Percentiles rank a stretch among this genome's conserved stretches.
Conservation (phyloP, 768 basidiomycete genomes). For the Lentinula boryana region DNA sequence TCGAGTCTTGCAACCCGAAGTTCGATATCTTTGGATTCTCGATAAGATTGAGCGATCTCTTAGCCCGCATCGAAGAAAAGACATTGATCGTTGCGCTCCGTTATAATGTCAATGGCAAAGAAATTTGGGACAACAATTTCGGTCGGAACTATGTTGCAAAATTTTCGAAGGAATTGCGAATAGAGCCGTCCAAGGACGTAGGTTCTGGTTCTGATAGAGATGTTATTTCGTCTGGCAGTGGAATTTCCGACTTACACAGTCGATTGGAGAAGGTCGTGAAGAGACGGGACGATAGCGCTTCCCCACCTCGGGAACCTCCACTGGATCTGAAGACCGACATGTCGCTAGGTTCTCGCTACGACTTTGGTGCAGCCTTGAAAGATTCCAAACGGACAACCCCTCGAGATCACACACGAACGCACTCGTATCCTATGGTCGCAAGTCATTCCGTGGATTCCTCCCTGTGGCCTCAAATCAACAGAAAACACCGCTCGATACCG, state of each 20-base stretch:
- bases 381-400: constrained; percentile 21
- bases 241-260: constrained; percentile 56
- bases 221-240: constrained; percentile 29
- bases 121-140: constrained; percentile 91
- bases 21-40: constrained; percentile 75
- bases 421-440: constrained; percentile 39
- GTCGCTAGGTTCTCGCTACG: constrained; percentile 50
- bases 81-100: constrained; percentile 74
- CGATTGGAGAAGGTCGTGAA: constrained; percentile 63
- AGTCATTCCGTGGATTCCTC: constrained; percentile 27
- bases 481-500: constrained; percentile 1
- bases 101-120: constrained; percentile 61
- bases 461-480: constrained; percentile 24
- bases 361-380: constrained; percentile 47
- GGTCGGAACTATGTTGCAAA: constrained; percentile 74
- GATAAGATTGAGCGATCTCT: constrained; percentile 73
- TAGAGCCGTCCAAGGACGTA: constrained; percentile 16
- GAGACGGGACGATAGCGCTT: constrained; percentile 18
- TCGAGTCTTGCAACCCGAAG: constrained; percentile 36
- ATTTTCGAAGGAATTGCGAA: constrained; percentile 39
- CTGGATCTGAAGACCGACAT: constrained; percentile 28
- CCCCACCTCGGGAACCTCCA: constrained; percentile 8
- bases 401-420: constrained; percentile 29
- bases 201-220: constrained; percentile 26
- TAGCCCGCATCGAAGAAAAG: constrained; percentile 76